Percentiles rank a stretch among this genome's conserved stretches.
phyloP scores from a whole-genome alignment of 2,329 filamentous ascomycete genomes.

The Colletotrichum lentis region DNA sequence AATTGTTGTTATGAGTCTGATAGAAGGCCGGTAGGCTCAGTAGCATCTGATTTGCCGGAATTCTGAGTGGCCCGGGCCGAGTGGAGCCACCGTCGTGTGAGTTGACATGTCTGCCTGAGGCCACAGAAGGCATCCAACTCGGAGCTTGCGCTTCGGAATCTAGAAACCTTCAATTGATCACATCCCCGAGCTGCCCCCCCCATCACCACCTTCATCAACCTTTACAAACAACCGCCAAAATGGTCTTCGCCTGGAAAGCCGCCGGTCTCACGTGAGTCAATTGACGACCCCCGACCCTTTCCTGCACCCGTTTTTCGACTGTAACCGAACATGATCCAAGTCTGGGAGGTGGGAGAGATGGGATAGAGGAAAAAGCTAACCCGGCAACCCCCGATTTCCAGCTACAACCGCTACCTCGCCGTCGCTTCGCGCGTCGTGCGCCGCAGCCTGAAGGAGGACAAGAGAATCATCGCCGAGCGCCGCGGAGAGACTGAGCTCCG shows the following conservation, averaged over 20 bases:
- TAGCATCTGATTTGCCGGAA: conserved; percentile 13
- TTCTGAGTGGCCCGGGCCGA: conserved; percentile 15
- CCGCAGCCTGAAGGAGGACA: conserved; percentile 95
- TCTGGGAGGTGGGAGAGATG: neutral
- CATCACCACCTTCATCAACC: conserved; percentile 46
- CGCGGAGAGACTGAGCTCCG: conserved; percentile 88
- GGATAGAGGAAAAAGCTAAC: conserved; percentile 47
- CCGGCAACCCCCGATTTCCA: conserved; percentile 52
- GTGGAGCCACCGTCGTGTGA: neutral
- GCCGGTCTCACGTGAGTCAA: conserved; percentile 89
- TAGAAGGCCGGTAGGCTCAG: neutral
- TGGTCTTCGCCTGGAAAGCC: conserved; percentile 98
- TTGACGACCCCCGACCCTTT: conserved; percentile 27
- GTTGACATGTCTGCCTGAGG: conserved; percentile 28
- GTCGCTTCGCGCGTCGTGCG: conserved; percentile 94
- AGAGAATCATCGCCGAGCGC: conserved; percentile 86
- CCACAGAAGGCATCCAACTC: conserved; percentile 39
- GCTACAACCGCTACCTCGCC: conserved; percentile 99
- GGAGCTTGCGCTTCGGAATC: conserved; percentile 38
- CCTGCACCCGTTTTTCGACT: conserved; percentile 1
- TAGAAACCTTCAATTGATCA: conserved; percentile 47
- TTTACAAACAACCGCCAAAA: conserved; percentile 64
- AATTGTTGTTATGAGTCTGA: neutral
- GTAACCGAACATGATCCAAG: neutral
- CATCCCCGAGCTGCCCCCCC: conserved; percentile 45